phyloP scores from a whole-genome alignment of 305 asterid genomes.

The Rubia occidens region DNA sequence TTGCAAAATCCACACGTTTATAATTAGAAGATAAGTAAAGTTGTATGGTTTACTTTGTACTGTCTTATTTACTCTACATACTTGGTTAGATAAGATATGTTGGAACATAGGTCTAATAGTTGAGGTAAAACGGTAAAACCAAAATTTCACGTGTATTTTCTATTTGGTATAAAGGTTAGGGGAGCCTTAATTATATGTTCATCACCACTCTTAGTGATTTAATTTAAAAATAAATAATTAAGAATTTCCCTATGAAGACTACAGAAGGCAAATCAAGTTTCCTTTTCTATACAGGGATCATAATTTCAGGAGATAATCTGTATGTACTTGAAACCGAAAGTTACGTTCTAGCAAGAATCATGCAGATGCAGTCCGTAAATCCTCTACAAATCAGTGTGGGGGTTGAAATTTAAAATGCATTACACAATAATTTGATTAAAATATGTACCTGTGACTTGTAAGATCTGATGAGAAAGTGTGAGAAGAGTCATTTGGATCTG shows the following conservation, averaged over 20 bases:
- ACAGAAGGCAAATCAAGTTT: background rate
- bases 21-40: too few relatives aligned
- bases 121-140: too few relatives aligned
- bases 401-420: background rate
- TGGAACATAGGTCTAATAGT: too few relatives aligned
- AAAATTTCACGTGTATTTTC: too few relatives aligned
- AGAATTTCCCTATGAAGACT: background rate
- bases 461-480: slow-evolving; percentile 47
- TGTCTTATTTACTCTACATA: too few relatives aligned
- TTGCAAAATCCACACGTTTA: too few relatives aligned
- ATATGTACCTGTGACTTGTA: slow-evolving; percentile 63
- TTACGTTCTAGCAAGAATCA: background rate
- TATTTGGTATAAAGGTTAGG: too few relatives aligned
- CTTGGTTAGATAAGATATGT: too few relatives aligned
- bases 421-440: slow-evolving; percentile 3
- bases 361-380: background rate
- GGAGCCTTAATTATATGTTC: too few relatives aligned
- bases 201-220: too few relatives aligned
- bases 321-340: background rate
- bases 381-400: background rate
- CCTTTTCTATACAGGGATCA: background rate
- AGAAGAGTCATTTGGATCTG: slow-evolving; percentile 35
- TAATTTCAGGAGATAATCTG: background rate
- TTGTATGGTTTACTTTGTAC: too few relatives aligned
- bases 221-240: too few relatives aligned